Conservation (phyloP, 495 filamentous ascomycete species). For the Aspergillus carlsbadensis region DNA sequence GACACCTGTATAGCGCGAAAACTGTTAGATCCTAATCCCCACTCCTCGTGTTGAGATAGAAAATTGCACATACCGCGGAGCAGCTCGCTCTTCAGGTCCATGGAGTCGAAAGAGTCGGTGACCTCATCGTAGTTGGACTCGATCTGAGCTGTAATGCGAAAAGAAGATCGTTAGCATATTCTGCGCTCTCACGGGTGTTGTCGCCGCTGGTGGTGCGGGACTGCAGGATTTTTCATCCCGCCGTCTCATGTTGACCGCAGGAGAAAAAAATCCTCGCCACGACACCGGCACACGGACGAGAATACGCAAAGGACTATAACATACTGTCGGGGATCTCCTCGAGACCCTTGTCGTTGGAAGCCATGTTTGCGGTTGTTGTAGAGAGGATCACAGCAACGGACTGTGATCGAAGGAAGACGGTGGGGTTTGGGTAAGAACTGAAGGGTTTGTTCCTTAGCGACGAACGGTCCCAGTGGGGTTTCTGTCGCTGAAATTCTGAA, state of each 20-base stretch:
- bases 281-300: neutral
- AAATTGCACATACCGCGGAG: constrained; percentile 75
- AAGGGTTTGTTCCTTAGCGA: constrained; percentile 35
- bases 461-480: constrained; percentile 32
- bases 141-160: constrained; percentile 73
- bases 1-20: constrained; percentile 61
- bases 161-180: constrained; percentile 24
- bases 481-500: constrained; percentile 36
- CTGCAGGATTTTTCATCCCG: constrained; percentile 9
- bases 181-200: neutral
- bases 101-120: constrained; percentile 97
- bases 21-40: constrained; percentile 31
- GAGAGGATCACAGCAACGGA: constrained; percentile 69
- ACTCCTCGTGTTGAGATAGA: constrained; percentile 11
- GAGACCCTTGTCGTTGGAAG: constrained; percentile 87
- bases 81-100: constrained; percentile 94
- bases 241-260: constrained; percentile 13
- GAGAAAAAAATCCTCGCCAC: constrained; percentile 20
- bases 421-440: constrained; percentile 35
- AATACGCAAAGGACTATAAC: constrained; percentile 30
- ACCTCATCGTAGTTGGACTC: constrained; percentile 99
- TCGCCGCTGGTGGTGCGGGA: neutral
- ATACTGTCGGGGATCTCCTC: constrained; percentile 91
- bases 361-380: constrained; percentile 81
- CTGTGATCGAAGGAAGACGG: constrained; percentile 51